Percentiles rank a stretch among this genome's conserved stretches.
Evolutionary conservation across 306 rosid species (phyloP).

Genomic region (Leucaena leucocephala): DNA sequence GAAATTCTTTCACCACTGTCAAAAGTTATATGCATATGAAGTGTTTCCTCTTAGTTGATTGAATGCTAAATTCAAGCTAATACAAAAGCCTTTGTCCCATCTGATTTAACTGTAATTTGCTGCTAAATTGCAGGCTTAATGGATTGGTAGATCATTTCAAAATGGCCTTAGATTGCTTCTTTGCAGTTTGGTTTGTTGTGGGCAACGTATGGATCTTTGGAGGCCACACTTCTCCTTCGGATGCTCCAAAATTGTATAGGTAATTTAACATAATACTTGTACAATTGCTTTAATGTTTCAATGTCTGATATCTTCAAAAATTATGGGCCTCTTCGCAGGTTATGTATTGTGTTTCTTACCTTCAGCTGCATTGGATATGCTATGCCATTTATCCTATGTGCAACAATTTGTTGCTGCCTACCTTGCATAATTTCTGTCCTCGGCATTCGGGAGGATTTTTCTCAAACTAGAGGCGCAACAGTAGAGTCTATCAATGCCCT

Average conservation of each 20-base stretch:
- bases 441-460: constrained; percentile 60
- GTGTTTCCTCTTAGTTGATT: not conserved
- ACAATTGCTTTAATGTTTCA: constrained; percentile 9
- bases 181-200: constrained; percentile 86
- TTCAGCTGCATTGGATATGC: constrained; percentile 87
- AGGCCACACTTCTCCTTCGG: constrained; percentile 70
- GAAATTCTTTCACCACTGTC: not conserved
- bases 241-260: constrained; percentile 83
- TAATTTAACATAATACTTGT: constrained; percentile 35
- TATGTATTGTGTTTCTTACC: constrained; percentile 84
- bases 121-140: constrained; percentile 55
- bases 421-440: constrained; percentile 77
- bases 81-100: not conserved
- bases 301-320: constrained; percentile 30
- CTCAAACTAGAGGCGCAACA: constrained; percentile 75
- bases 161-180: constrained; percentile 80
- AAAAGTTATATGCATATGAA: not conserved
- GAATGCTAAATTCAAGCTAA: not conserved
- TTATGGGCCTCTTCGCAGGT: constrained; percentile 47
- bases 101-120: not conserved
- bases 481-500: constrained; percentile 64
- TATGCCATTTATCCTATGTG: constrained; percentile 83
- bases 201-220: constrained; percentile 87
- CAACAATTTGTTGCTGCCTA: constrained; percentile 80
- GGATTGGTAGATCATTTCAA: constrained; percentile 77